phyloP scores from a whole-genome alignment of 768 basidiomycete genomes.

The Holtermanniella nyarrowii region DNA sequence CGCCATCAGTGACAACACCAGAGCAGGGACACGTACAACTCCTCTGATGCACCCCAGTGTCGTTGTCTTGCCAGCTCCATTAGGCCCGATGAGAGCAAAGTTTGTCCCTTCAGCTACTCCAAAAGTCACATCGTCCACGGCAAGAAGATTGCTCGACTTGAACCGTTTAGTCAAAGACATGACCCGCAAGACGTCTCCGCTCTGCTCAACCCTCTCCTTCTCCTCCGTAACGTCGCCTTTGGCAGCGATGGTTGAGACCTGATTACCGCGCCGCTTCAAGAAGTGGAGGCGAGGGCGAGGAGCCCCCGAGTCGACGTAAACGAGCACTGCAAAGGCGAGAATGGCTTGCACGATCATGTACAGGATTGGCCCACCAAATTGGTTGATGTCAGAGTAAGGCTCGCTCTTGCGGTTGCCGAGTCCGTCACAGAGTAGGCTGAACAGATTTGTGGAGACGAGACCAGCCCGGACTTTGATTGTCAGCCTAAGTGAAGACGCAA shows the following conservation, averaged over 20 bases:
- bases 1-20: not conserved
- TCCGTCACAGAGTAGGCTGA: conserved; percentile 61
- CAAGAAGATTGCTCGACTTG: conserved; percentile 44
- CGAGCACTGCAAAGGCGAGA: conserved; percentile 54
- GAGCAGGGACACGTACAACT: conserved; percentile 8
- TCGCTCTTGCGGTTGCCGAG: conserved; percentile 45
- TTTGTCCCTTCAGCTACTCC: conserved; percentile 55
- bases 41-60: conserved; percentile 61
- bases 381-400: conserved; percentile 50
- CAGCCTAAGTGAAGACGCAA: not conserved
- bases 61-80: conserved; percentile 75
- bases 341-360: conserved; percentile 58
- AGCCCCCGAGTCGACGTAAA: conserved; percentile 62
- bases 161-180: conserved; percentile 57
- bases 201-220: conserved; percentile 46
- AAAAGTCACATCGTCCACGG: conserved; percentile 65
- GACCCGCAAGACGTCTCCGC: conserved; percentile 54
- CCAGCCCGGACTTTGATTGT: conserved; percentile 52
- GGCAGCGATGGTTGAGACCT: conserved; percentile 2
- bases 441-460: conserved; percentile 67
- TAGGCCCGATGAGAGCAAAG: conserved; percentile 67
- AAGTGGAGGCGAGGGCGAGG: conserved; percentile 40
- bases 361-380: conserved; percentile 63
- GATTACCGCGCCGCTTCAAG: conserved; percentile 20
- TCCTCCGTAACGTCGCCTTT: conserved; percentile 50